Conservation (phyloP, 257 asterid species). For the Solanum corneliomulleri region DNA sequence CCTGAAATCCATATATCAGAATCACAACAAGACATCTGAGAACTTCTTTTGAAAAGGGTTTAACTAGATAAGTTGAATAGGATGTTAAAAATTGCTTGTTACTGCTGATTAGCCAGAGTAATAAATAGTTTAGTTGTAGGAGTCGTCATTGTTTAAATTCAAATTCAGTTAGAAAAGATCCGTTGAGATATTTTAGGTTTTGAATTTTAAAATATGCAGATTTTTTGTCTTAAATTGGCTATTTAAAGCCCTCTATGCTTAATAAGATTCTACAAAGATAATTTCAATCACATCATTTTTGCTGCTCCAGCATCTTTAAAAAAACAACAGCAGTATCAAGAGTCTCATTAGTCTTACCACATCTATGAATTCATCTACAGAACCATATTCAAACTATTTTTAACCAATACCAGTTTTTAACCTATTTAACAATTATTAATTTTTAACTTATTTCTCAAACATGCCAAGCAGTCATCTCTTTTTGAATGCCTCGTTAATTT, state of each 20-base stretch:
- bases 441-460: neutral
- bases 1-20: neutral
- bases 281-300: neutral
- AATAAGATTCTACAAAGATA: neutral
- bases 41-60: neutral
- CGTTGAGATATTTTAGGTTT: neutral
- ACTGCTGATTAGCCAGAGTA: neutral
- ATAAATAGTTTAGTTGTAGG: neutral
- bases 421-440: neutral
- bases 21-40: neutral
- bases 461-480: neutral
- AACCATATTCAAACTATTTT: neutral
- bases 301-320: neutral
- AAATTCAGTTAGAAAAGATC: neutral
- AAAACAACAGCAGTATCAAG: neutral
- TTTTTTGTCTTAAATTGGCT: neutral
- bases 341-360: neutral
- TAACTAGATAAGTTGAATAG: neutral
- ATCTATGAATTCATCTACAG: neutral
- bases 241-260: neutral
- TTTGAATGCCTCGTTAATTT: neutral
- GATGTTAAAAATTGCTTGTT: neutral
- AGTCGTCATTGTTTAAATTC: neutral
- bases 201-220: neutral
- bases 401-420: neutral